Base-by-base conservation (phyloP, 2,329 filamentous ascomycete genomes). In the Beauveria varroae region DNA sequence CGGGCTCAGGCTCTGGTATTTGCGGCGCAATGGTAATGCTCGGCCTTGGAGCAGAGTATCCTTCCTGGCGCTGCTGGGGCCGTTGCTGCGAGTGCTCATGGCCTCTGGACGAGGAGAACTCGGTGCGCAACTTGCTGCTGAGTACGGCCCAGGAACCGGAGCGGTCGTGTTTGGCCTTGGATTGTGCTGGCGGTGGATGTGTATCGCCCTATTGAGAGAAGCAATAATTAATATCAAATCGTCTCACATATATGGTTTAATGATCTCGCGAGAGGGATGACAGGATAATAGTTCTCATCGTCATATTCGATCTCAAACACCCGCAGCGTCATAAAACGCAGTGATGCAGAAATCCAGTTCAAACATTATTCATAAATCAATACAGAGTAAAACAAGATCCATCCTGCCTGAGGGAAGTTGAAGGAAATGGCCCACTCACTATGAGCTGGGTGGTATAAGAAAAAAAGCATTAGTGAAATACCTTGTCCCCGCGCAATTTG, bases 401-500 rank as follows among this genome's bases (percentile, higher is more conserved):
- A 57, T 55, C 58, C 49, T 60, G 41, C 55, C 43, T 24, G 58
- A 61, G 60, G 54, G 58, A 57, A 46, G 64, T 49, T 49, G 43
- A 63, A 56, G 57, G 51, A 66, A 59, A 53, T 20, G 61, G 61
- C 65, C 63, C 64, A 65, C 63, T 63, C 64, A 63, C 62, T 62
- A 63, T 61, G 62, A 60, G 63, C 44, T 62, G 62, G 61, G 60
- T 44, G 50, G 61, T 47, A 46, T 61, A 64, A 71, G 67, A 70
- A 74, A 70, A 37, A 73, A 70, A 73, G 68, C 67, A 72, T 83
- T 79, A 88, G 78, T 86, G 83, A 86, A 91, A 91, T 89, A 93
- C 90, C 90, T 96, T 96, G 75, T 95, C 90, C 71, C 86, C 85
- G 65, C 83, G 79, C 73, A 96, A 86, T 75, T 91, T 93, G 76